These are phyloP conservation scores for Stephania japonica DNA, from an alignment of 164 flowering plant genomes.

Conservation along the genomic window DNA sequence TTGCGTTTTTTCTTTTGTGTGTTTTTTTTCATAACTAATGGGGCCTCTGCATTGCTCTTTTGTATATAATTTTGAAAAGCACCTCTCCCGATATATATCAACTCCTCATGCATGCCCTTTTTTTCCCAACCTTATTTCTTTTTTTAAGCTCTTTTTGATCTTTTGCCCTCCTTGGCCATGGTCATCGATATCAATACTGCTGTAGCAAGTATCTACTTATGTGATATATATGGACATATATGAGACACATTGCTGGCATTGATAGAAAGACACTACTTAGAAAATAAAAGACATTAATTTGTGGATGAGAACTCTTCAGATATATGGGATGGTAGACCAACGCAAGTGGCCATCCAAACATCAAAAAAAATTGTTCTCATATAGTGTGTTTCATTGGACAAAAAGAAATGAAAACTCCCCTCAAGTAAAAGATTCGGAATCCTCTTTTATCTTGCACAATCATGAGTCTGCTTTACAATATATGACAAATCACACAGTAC, in stretches of 20 bases:
- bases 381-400: neutral
- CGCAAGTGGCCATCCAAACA: neutral
- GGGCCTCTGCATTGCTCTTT: neutral
- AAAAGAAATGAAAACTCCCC: neutral
- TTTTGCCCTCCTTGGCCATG: neutral
- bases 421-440: conserved; percentile 2
- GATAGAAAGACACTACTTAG: conserved; percentile 2
- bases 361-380: neutral
- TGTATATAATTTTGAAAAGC: conserved; percentile 6
- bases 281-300: neutral
- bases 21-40: neutral
- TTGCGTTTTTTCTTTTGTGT: neutral
- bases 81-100: neutral
- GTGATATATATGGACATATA: neutral
- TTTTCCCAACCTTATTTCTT: neutral
- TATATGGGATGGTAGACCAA: neutral
- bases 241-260: conserved; percentile 8
- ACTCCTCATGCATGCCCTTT: neutral
- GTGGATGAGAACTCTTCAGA: neutral
- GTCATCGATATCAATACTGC: neutral
- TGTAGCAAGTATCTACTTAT: too few relatives aligned
- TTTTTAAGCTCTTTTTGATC: neutral
- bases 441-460: conserved; percentile 5
- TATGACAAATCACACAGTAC: conserved; percentile 1
- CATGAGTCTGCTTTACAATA: neutral